These are phyloP conservation scores for Vaucheria bursata DNA, from an alignment of 352 stramenopile genomes.

Conservation along the genomic window DNA sequence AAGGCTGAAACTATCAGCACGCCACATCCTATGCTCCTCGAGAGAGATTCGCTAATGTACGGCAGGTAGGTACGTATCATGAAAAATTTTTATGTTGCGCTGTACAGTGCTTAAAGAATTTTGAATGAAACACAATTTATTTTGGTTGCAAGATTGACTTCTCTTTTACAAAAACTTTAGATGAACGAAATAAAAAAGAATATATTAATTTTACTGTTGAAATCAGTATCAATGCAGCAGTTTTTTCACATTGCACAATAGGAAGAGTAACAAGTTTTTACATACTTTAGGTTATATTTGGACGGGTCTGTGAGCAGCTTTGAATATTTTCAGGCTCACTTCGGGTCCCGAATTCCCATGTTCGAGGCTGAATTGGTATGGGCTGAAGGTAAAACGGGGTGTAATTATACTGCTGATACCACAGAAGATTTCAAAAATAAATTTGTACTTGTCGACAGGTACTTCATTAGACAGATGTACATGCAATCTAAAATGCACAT, in stretches of 20 bases:
- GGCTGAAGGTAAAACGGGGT: background rate
- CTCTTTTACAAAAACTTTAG: too few relatives aligned
- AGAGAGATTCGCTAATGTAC: background rate
- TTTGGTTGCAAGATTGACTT: too few relatives aligned
- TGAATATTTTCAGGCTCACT: background rate
- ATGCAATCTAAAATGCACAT: too few relatives aligned
- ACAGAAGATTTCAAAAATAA: background rate
- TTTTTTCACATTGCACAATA: too few relatives aligned
- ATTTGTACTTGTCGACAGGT: conserved; percentile 6
- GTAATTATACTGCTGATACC: background rate
- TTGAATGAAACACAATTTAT: too few relatives aligned
- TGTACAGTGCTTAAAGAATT: too few relatives aligned
- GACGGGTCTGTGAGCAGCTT: conserved; percentile 7
- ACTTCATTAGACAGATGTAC: too few relatives aligned
- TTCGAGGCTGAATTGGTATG: background rate
- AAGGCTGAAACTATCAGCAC: background rate
- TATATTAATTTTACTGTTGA: too few relatives aligned
- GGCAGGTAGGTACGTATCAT: background rate
- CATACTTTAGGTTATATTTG: background rate
- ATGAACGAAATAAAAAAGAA: too few relatives aligned
- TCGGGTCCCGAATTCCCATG: background rate
- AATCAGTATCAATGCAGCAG: too few relatives aligned
- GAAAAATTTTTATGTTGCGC: too few relatives aligned
- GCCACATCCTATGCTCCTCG: background rate
- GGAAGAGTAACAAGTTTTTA: too few relatives aligned